phyloP scores from a whole-genome alignment of 2,329 filamentous ascomycete genomes.

The Xylariomycetidae sp. region DNA sequence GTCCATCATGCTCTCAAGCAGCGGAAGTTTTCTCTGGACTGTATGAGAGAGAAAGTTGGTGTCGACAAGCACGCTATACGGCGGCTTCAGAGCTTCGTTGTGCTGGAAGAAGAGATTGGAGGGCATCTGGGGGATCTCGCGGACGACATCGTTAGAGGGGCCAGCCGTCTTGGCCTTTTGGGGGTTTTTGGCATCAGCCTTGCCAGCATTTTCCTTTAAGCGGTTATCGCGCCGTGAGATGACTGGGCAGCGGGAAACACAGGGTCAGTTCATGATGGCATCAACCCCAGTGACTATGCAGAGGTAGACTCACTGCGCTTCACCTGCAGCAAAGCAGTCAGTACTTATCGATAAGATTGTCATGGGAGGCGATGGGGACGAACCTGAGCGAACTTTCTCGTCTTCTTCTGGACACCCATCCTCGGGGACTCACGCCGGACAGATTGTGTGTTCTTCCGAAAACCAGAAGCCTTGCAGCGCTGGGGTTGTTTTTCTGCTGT shows the following conservation, averaged over 20 bases:
- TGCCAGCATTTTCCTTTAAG: slow-evolving; percentile 73
- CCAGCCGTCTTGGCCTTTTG: slow-evolving; percentile 49
- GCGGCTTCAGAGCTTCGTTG: slow-evolving; percentile 80
- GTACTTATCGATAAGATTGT: slow-evolving; percentile 23
- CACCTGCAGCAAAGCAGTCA: slow-evolving; percentile 16
- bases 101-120: slow-evolving; percentile 76
- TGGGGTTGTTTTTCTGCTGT: no score
- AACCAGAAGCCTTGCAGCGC: no score
- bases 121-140: slow-evolving; percentile 76
- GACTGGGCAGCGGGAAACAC: slow-evolving; percentile 31
- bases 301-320: slow-evolving; percentile 19
- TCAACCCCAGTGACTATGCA: slow-evolving; percentile 3
- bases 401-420: slow-evolving; percentile 88
- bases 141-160: slow-evolving; percentile 56
- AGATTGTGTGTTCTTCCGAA: background rate
- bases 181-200: slow-evolving; percentile 52
- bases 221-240: slow-evolving; percentile 76
- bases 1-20: slow-evolving; percentile 83
- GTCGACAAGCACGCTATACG: slow-evolving; percentile 54
- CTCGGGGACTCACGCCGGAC: slow-evolving; percentile 5
- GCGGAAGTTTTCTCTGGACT: slow-evolving; percentile 81
- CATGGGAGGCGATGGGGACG: slow-evolving; percentile 20
- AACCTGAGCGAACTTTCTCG: slow-evolving; percentile 79
- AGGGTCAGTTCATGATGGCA: slow-evolving; percentile 2
- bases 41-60: slow-evolving; percentile 88